These are phyloP conservation scores for Teratosphaeria destructans DNA, from an alignment of 2,329 filamentous ascomycete species.

Conservation along the genomic window DNA sequence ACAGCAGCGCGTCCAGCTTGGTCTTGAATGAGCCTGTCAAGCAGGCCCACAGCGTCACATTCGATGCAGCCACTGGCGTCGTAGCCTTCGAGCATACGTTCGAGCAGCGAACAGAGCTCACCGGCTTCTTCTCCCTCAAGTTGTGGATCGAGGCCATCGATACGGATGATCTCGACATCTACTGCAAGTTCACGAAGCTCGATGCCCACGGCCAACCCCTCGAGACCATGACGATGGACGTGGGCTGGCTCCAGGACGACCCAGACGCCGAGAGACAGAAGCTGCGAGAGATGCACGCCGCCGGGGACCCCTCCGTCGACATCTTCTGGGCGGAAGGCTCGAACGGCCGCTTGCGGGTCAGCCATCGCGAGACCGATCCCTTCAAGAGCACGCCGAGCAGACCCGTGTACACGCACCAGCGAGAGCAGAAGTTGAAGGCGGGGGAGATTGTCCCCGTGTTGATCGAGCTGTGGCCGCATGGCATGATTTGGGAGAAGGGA, in stretches of 20 bases:
- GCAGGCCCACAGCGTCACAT: background rate
- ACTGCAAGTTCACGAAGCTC: background rate
- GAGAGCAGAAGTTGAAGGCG: background rate
- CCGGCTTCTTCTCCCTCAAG: background rate
- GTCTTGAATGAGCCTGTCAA: background rate
- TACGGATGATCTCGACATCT: background rate
- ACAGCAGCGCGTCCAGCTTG: background rate
- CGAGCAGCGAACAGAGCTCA: background rate
- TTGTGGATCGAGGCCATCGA: background rate
- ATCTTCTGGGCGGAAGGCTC: background rate
- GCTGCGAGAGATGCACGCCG: background rate
- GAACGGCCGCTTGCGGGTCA: background rate
- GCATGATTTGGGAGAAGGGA: background rate
- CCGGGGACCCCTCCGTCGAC: background rate
- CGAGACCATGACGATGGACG: background rate
- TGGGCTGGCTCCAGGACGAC: background rate
- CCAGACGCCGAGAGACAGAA: background rate
- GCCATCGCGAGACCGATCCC: background rate
- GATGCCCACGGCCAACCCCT: background rate
- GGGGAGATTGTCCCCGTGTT: background rate
- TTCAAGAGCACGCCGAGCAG: background rate
- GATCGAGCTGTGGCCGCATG: background rate
- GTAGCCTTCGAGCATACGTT: background rate
- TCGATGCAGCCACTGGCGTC: background rate
- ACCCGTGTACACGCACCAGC: background rate